Evolutionary conservation across 768 basidiomycete species (phyloP).

Genomic region (Lanmaoa rubissima): DNA sequence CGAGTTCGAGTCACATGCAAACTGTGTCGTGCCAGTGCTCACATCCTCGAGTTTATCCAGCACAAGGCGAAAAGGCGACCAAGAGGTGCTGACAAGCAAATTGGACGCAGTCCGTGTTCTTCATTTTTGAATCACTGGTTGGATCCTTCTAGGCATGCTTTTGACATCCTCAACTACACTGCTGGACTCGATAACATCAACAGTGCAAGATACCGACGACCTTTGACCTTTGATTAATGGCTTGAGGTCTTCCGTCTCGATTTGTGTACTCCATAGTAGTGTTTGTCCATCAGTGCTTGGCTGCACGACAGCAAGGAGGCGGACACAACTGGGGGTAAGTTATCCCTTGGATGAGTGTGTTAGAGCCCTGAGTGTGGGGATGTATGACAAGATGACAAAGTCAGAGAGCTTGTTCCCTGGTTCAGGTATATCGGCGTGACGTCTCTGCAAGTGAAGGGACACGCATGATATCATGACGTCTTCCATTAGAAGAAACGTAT

Average conservation of each 20-base stretch:
- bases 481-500: too few species aligned
- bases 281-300: constrained; percentile 6
- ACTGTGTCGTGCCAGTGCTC: neutral
- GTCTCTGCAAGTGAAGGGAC: too few species aligned
- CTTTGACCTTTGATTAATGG: too few species aligned
- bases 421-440: too few species aligned
- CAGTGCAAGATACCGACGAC: neutral
- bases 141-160: too few species aligned
- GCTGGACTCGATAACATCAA: neutral
- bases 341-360: neutral
- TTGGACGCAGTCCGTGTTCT: constrained; percentile 17
- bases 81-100: constrained; percentile 27
- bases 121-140: too few species aligned
- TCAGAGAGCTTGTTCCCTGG: neutral
- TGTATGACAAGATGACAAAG: constrained; percentile 20
- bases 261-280: neutral
- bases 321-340: neutral
- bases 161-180: neutral
- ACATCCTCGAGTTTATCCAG: neutral
- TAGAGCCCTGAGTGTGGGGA: constrained; percentile 24
- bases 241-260: constrained; percentile 24
- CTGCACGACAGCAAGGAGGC: constrained; percentile 9
- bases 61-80: neutral
- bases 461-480: too few species aligned
- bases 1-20: neutral